Evolutionary conservation across 495 filamentous ascomycete species (phyloP).

Genomic region (Aspergillus sparsus): DNA sequence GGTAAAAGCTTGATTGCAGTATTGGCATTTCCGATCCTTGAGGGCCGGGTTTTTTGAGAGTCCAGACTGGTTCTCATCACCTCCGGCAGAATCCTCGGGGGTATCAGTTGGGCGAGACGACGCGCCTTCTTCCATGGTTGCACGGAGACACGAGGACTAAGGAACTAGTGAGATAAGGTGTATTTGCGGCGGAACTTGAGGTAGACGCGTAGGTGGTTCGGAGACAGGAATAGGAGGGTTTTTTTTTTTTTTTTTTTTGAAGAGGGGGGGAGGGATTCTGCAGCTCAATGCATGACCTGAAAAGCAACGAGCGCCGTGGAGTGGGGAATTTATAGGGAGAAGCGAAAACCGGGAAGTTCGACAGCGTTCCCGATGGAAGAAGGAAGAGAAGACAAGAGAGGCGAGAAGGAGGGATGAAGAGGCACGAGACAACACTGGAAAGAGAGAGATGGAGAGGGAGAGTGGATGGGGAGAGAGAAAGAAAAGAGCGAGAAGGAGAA

Average conservation of each 20-base stretch:
- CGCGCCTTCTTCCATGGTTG: conserved; percentile 31
- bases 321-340: background rate
- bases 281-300: conserved; percentile 29
- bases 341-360: background rate
- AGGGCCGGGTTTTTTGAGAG: conserved; percentile 43
- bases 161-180: conserved; percentile 5
- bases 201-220: conserved; percentile 21
- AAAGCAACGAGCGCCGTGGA: conserved; percentile 5
- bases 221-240: conserved; percentile 5
- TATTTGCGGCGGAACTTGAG: conserved; percentile 12
- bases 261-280: conserved; percentile 11
- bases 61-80: conserved; percentile 38
- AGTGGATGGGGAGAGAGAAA: conserved; percentile 11
- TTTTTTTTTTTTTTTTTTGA: background rate
- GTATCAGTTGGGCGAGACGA: conserved; percentile 32
- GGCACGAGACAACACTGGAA: background rate
- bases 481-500: conserved; percentile 14
- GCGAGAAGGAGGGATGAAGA: background rate
- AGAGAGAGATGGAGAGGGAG: conserved; percentile 6
- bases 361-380: background rate
- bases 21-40: conserved; percentile 85
- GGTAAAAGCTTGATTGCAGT: conserved; percentile 82
- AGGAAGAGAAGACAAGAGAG: conserved; percentile 5
- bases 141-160: conserved; percentile 23
- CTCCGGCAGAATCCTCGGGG: conserved; percentile 54